These are phyloP conservation scores for Entomortierella beljakovae DNA, from an alignment of 192 early-diverging fungal species.

Conservation along the genomic window DNA sequence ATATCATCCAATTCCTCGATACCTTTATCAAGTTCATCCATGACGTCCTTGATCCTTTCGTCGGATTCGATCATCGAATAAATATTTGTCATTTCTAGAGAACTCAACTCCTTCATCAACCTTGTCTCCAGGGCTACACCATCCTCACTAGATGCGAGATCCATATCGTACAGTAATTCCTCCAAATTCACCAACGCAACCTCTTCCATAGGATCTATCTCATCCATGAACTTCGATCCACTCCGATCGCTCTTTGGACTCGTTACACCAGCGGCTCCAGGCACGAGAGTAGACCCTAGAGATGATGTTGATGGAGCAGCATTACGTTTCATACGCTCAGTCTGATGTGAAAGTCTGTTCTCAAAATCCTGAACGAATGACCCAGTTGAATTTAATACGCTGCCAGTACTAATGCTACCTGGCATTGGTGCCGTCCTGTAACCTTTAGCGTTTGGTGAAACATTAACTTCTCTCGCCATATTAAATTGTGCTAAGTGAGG, in stretches of 20 bases:
- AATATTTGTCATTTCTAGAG: constrained; percentile 93
- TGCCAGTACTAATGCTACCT: constrained; percentile 2
- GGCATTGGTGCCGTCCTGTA: constrained; percentile 36
- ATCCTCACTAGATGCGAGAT: constrained; percentile 90
- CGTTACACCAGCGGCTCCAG: constrained; percentile 12
- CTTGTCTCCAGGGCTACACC: constrained; percentile 88
- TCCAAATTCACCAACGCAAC: constrained; percentile 80
- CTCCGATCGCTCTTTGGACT: constrained; percentile 21
- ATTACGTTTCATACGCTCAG: constrained; percentile 46
- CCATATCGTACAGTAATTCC: constrained; percentile 85
- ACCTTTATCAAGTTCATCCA: constrained; percentile 86
- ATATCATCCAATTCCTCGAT: constrained; percentile 85
- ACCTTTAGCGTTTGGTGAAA: not conserved
- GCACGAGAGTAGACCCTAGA: constrained; percentile 10
- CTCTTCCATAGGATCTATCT: constrained; percentile 61
- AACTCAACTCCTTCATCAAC: constrained; percentile 86
- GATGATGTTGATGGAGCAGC: constrained; percentile 16
- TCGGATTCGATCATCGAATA: constrained; percentile 95
- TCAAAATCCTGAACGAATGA: constrained; percentile 52
- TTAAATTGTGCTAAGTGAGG: constrained; percentile 51
- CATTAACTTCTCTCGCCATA: constrained; percentile 29
- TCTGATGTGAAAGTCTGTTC: constrained; percentile 40
- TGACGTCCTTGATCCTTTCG: constrained; percentile 81
- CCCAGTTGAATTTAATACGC: constrained; percentile 15
- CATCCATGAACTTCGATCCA: constrained; percentile 36